phyloP scores from a whole-genome alignment of 495 filamentous ascomycete genomes.

The Penicillium roqueforti region DNA sequence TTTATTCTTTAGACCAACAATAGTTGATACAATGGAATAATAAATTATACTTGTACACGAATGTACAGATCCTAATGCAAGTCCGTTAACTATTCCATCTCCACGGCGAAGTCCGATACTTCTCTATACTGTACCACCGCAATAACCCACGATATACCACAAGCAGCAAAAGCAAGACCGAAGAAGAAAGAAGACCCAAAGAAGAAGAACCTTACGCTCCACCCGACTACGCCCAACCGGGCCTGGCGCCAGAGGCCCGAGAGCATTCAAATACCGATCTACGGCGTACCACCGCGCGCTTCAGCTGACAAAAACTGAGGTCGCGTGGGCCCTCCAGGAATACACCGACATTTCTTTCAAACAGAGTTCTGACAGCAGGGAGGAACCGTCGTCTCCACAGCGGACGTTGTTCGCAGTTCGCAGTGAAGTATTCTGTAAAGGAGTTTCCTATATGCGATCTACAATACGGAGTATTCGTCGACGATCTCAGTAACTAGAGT shows the following conservation, averaged over 20 bases:
- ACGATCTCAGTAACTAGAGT: slow-evolving; percentile 16
- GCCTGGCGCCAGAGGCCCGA: slow-evolving; percentile 16
- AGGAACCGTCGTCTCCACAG: background rate
- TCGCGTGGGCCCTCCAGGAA: background rate
- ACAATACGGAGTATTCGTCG: no score
- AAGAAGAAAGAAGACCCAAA: slow-evolving; percentile 13
- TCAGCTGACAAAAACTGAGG: slow-evolving; percentile 9
- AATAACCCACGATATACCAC: background rate
- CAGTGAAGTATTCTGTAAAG: no score
- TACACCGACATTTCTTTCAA: slow-evolving; percentile 3
- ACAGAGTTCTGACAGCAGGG: background rate
- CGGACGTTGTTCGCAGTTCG: background rate
- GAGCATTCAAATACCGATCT: slow-evolving; percentile 23
- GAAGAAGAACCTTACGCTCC: slow-evolving; percentile 13
- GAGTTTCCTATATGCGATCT: no score
- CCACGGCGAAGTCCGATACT: slow-evolving; percentile 2
- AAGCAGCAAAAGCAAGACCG: slow-evolving; percentile 3
- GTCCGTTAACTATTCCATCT: background rate
- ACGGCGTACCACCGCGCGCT: slow-evolving; percentile 11
- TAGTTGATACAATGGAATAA: background rate
- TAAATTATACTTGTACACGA: background rate
- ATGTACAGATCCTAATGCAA: background rate
- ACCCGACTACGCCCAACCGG: slow-evolving; percentile 5
- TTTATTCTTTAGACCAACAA: background rate
- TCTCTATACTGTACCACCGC: background rate